A percentile compares a stretch with the other conserved stretches of the same genome.
Evolutionary conservation across 805 yeast species (phyloP).

Genomic region (Saccharomycopsis microspora): DNA sequence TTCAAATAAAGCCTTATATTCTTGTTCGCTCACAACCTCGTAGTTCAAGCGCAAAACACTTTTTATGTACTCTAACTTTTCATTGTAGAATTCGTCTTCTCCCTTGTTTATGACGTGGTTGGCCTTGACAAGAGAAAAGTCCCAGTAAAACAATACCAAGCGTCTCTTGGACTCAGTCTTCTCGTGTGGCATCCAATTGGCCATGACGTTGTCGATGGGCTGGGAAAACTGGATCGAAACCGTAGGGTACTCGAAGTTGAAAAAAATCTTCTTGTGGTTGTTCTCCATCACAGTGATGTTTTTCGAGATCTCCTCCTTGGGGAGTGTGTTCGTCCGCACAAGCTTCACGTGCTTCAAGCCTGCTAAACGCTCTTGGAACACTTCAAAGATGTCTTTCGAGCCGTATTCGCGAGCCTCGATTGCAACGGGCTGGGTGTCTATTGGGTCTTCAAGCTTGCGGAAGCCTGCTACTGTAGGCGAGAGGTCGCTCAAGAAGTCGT

Average conservation of each 20-base stretch:
- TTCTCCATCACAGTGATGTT: conserved; percentile 11
- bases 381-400: conserved; percentile 4
- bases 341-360: conserved; percentile 10
- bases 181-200: conserved; percentile 34
- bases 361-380: conserved; percentile 4
- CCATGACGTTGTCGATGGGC: conserved; percentile 25
- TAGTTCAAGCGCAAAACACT: conserved; percentile 11
- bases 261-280: conserved; percentile 12
- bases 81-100: conserved; percentile 3
- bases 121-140: conserved; percentile 13
- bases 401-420: not conserved
- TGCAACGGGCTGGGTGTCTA: conserved; percentile 5
- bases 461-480: conserved; percentile 10
- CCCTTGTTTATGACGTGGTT: conserved; percentile 22
- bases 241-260: conserved; percentile 17
- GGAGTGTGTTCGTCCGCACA: conserved; percentile 14
- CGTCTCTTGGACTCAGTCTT: conserved; percentile 27
- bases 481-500: conserved; percentile 3
- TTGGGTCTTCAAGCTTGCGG: conserved; percentile 1
- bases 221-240: conserved; percentile 15
- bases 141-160: conserved; percentile 33
- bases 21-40: conserved; percentile 11
- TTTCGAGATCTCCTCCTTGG: conserved; percentile 12
- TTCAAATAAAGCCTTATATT: conserved; percentile 21
- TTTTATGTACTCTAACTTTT: conserved; percentile 13